Evolutionary conservation across 164 flowering plant genomes (phyloP).

Genomic region (Magnolia kwangsiensis): DNA sequence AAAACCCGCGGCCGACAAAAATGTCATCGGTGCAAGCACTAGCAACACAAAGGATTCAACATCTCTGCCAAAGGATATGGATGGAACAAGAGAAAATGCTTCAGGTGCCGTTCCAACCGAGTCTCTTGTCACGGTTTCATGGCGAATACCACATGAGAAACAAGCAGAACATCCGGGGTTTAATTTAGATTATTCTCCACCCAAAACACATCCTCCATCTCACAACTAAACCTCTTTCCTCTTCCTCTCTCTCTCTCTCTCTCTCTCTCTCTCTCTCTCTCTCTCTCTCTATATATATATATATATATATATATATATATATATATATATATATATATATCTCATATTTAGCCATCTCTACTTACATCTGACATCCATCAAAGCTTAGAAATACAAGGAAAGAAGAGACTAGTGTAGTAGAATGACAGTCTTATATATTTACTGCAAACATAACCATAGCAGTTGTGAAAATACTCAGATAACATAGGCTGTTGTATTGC

Average conservation of each 20-base stretch:
- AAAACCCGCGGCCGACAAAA: not conserved
- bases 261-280: not conserved
- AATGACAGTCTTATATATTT: not conserved
- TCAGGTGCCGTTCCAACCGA: slow-evolving; percentile 25
- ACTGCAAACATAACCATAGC: slow-evolving; percentile 6
- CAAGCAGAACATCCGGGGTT: slow-evolving; percentile 22
- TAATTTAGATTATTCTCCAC: slow-evolving; percentile 57
- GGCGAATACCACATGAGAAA: slow-evolving; percentile 25
- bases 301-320: too few species aligned
- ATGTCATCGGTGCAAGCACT: not conserved
- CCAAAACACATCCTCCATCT: slow-evolving; percentile 68
- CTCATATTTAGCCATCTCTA: not conserved
- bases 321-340: too few species aligned
- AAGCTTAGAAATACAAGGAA: not conserved
- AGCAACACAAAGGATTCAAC: slow-evolving; percentile 6
- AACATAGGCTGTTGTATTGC: slow-evolving; percentile 7
- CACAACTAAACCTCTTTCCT: slow-evolving; percentile 41
- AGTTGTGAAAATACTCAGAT: not conserved
- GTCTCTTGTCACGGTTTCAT: slow-evolving; percentile 26
- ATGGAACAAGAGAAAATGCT: slow-evolving; percentile 1
- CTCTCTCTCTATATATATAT: too few species aligned
- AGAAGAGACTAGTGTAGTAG: not conserved
- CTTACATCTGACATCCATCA: slow-evolving; percentile 4
- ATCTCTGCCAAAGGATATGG: slow-evolving; percentile 8
- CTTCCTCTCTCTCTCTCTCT: not conserved